Evolutionary conservation across 345 rosid species (phyloP), one percentile per base, ranked within the genome.

Genomic region (Hibiscus syriacus): DNA sequence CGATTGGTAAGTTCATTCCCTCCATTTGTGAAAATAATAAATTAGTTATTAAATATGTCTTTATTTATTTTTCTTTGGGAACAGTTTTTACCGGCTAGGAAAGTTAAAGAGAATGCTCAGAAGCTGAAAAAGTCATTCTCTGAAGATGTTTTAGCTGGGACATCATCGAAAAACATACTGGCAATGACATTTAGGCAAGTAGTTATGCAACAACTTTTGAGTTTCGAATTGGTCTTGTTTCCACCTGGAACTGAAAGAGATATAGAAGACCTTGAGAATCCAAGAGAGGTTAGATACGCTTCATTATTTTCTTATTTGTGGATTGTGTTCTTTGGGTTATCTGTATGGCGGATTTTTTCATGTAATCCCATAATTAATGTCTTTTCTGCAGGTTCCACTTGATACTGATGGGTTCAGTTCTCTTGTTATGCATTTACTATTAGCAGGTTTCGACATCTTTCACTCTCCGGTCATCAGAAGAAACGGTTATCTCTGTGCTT

Each of bases 151-250:
- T 71, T 85, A 5, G 55, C 52, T 0, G 82, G 80, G 55, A 73
- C 79, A 26, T 49, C 80, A 13, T 81, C 96, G 0, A 69, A 70
- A 45, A 88, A 86, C 77, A 85, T 93, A 75, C 92, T 93, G 59
- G 92, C 96, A 3, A 84, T 89, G 91, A 93, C 97, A 6, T 90
- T 90, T 70, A 84, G 92, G 53, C 97, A 90, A 81, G 96, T 93
- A 38, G 92, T 90, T 64, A 26, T 87, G 74, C 80, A 88, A 60
- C 85, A 83, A 74, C 82, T 93, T 23, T 85, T 89, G 90, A 87
- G 77, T 80, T 89, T 93, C 60, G 88, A 90, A 73, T 79, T 93
- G 14, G 79, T 79, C 50, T 71, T 90, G 58, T 88, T 85, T 58
- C 69, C 72, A 27, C 96, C 97, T 49, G 98, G 97, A 62, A 57